Conservation (phyloP, 1,284 basidiomycete species). For the Phellopilus nigrolimitatus region DNA sequence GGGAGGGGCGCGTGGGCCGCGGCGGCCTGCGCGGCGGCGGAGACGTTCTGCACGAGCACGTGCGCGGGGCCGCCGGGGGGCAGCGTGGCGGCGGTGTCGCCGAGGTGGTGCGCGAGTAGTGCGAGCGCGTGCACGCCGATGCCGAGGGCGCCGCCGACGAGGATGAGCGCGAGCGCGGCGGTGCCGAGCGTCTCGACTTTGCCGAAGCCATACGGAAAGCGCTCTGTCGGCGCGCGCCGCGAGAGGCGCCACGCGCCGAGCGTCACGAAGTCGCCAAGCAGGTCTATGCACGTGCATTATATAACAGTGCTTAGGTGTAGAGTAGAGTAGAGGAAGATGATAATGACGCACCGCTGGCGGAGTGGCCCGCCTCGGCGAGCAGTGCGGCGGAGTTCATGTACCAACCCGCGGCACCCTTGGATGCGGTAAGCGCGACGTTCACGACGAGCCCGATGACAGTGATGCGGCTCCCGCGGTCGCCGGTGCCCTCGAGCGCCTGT, state of each 20-base stretch:
- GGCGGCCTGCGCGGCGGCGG: slow-evolving; percentile 32
- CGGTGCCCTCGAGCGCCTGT: slow-evolving; percentile 61
- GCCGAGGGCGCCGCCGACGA: slow-evolving; percentile 84
- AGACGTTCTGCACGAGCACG: slow-evolving; percentile 52
- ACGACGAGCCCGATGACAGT: slow-evolving; percentile 84
- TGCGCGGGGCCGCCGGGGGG: slow-evolving; percentile 59
- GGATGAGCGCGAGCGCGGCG: slow-evolving; percentile 75
- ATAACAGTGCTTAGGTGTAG: slow-evolving; percentile 12
- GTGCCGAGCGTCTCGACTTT: slow-evolving; percentile 96
- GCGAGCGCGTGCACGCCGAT: slow-evolving; percentile 93
- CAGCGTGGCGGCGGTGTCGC: slow-evolving; percentile 51
- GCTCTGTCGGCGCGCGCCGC: slow-evolving; percentile 68
- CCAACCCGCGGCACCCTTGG: slow-evolving; percentile 85
- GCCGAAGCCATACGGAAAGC: slow-evolving; percentile 85
- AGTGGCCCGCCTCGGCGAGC: slow-evolving; percentile 94
- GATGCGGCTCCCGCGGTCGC: slow-evolving; percentile 79
- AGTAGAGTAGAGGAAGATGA: slow-evolving; percentile 20
- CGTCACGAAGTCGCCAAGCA: slow-evolving; percentile 90
- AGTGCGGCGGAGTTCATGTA: slow-evolving; percentile 87
- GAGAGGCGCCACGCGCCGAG: slow-evolving; percentile 90
- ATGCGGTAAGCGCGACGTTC: slow-evolving; percentile 78
- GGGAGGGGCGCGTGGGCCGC: slow-evolving; percentile 53
- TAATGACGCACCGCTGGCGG: slow-evolving; percentile 67
- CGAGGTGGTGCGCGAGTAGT: slow-evolving; percentile 65
- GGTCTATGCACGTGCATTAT: slow-evolving; percentile 42